Evolutionary conservation across 1,284 basidiomycete species (phyloP), one percentile per base, ranked within the genome.

Genomic region (Ganoderma resinaceum): DNA sequence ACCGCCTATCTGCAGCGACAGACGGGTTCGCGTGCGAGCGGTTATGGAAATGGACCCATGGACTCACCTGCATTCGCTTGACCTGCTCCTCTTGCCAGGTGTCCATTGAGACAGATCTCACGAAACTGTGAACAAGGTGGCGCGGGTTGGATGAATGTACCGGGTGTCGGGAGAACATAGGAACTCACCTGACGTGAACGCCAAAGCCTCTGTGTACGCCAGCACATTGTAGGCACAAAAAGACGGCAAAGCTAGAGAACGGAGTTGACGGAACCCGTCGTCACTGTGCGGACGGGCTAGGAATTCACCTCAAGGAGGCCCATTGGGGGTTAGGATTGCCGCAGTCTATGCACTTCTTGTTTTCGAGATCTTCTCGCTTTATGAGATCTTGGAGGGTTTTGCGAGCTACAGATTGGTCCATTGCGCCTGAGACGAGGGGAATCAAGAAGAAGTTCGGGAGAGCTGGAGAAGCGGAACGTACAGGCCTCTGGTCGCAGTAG

Each of bases 61-160:
- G 9, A 71, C 84, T 62, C 57, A 95, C 94, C 88, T 93, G 90
- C 95, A 98, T 97, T 73, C 95, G 90, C 76, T 84, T 91, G 74
- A 97, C 84, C 80, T 98, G 96, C 65, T 96, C 94, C 49, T 91
- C 89, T 68, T 95, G 93, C 96, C 96, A 98, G 75, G 95, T 93
- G 82, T 97, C 96, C 96, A 98, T 98, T 66, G 95, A 96, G 75
- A 95, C 89, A 61, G 94, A 96, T 76, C 95, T 87, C 65, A 97
- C 94, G 81, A 97, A 97, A 77, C 94, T 96, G 80, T n/a, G 49
- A 49, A 33, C 23, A 31, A 52, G 70, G 61, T 35, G 61, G 67
- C 58, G 43, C 62, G 42, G 63, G 64, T 63, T 61, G 18, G 26
- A 63, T 52, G 12, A 37, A 20, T 53, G 62, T 53, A 69, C 42